These are phyloP conservation scores for Priceomyces carsonii DNA, from an alignment of 805 yeast species.

Conservation along the genomic window DNA sequence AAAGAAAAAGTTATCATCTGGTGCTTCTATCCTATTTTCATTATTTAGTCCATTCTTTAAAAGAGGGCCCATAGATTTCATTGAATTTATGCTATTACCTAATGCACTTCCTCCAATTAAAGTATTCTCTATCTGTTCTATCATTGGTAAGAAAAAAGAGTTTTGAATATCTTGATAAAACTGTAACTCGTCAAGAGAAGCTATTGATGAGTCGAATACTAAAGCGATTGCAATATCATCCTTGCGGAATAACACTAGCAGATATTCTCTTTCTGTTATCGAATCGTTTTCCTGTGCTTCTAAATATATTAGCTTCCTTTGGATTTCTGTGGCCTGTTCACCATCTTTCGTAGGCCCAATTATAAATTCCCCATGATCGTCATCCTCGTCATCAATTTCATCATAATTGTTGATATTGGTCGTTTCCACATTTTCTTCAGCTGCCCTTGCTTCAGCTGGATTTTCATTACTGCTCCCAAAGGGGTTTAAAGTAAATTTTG, in stretches of 20 bases:
- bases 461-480: neutral
- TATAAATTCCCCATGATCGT: slow-evolving; percentile 7
- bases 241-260: slow-evolving; percentile 29
- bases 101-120: slow-evolving; percentile 18
- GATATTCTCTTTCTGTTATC: slow-evolving; percentile 22
- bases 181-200: slow-evolving; percentile 18
- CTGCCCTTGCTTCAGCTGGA: neutral
- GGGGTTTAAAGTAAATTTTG: slow-evolving; percentile 2
- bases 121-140: slow-evolving; percentile 21
- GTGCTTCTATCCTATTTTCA: slow-evolving; percentile 3
- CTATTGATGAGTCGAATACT: slow-evolving; percentile 29
- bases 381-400: slow-evolving; percentile 6
- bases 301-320: slow-evolving; percentile 29
- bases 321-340: slow-evolving; percentile 12
- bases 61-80: slow-evolving; percentile 22
- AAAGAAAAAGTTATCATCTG: slow-evolving; percentile 39
- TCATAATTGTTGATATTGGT: slow-evolving; percentile 2
- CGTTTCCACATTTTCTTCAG: neutral
- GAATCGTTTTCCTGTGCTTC: slow-evolving; percentile 10
- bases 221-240: slow-evolving; percentile 23
- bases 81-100: slow-evolving; percentile 29
- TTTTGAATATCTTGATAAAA: slow-evolving; percentile 24
- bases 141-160: slow-evolving; percentile 17
- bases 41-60: slow-evolving; percentile 4
- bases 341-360: slow-evolving; percentile 4